Base-by-base conservation (phyloP, 352 stramenopile genomes). In the Pythium rhizo-oryzae region DNA sequence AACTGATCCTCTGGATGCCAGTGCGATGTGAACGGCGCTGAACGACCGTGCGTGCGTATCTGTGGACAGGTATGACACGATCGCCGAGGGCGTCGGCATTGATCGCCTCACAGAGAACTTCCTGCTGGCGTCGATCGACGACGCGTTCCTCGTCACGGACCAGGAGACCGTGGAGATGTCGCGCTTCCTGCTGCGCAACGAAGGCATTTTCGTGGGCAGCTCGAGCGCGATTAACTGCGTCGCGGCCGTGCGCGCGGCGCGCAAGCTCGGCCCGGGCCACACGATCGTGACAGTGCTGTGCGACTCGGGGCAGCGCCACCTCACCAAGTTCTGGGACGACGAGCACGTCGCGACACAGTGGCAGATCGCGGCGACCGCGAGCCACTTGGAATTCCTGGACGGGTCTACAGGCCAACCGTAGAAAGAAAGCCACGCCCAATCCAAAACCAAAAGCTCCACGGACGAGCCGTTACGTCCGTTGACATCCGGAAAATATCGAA, bases 71-170 rank as follows among this genome's bases (percentile, higher is more conserved):
- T 99, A 99, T 77, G 97, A 99, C 78, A 99, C 96, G 41, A 91
- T 99, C 60, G 94, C 93, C 2, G 97, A 99, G 79, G 97, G 98
- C 25, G 98, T 99, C 47, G 98, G 97, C 62, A 95, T 99, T 59
- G 97, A 99, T 78, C 94, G 97, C 16, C 72, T 99, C 55, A 99
- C 97, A 11, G 81, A 89, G 35, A 99, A 99, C 77, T 99, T 99
- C 71, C 63, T 85, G 25, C 79, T 89, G 12, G 97, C 96, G 13
- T 79, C 91, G 35, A 89, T 97, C 57, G 92, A 98, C 68, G 87
- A 93, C 66, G 91, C 91, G 11, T 89, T 95, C 75, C 77, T 80
- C 57, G 93, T 99, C 47, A 87, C 84, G 2, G 96, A 99, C 85
- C 84, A 99, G 69, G 95, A 99, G 74, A 97, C 97, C 11, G 90